Base-by-base conservation (phyloP, 768 basidiomycete species). In the Naganishia onofrii region DNA sequence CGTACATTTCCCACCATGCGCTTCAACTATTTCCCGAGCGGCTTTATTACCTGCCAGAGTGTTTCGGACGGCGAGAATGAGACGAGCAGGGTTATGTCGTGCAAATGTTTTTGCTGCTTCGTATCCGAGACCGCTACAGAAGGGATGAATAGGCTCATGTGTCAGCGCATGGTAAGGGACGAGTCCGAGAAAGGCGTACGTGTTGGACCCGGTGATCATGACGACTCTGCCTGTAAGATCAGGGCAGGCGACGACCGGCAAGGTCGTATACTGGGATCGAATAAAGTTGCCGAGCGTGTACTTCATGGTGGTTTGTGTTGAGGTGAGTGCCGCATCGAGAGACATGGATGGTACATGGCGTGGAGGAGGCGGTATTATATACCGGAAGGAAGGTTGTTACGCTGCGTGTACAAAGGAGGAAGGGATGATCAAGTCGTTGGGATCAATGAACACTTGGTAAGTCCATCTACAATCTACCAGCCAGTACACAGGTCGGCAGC, bases 1-100 rank as follows among this genome's bases (percentile, higher is more conserved):
- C 4, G 57, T 58, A 7, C 28, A 6, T 48, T 72, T 72, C 0
- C 52, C 68, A 21, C 55, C 71, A 34, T 57, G 48, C n/a, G 46
- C 36, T 9, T 70, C 53, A 23, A 58, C 51, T 55, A 74, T 68
- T 26, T 53, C 63, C 32, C 44, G 28, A 13, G 69, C 72, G 26
- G 71, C 74, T 44, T 70, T 48, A 34, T 74, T 67, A 9, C 74
- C 74, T 9, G 63, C 60, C 44, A 26, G 7, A 51, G 55, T 29
- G 55, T 71, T 73, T n/a, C 74, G 60, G 0, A 72, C 72, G 3
- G 74, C 74, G 65, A 74, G 70, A 60, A 74, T 74, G 69, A 74
- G 66, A 12, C 69, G 72, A 51, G 67, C 13, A 5, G 74, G 74
- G 63, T 68, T 68, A 29, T 58, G 51, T 12, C 26, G 19, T 0